Percentiles rank a stretch among this genome's conserved stretches.
These are phyloP conservation scores for Takashimella koratensis DNA, from an alignment of 1,284 basidiomycete species.

Conservation along the genomic window DNA sequence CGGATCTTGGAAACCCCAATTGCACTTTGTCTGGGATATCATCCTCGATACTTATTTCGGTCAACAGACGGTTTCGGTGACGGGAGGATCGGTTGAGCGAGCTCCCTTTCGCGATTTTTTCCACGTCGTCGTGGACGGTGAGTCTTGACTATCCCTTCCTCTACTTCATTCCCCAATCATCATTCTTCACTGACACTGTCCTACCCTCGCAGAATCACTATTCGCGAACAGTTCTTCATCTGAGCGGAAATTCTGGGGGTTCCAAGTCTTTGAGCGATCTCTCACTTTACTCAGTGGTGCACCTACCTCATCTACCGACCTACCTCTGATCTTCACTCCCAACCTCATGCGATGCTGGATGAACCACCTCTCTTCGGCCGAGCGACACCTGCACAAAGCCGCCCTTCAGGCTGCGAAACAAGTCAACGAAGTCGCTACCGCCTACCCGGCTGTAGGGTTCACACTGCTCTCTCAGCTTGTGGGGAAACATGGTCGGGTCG, in stretches of 20 bases:
- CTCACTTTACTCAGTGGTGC: constrained; percentile 63
- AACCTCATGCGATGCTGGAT: constrained; percentile 98
- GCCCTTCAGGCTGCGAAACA: constrained; percentile 73
- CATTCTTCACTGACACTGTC: too few species aligned
- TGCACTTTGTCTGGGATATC: constrained; percentile 88
- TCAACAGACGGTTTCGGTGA: constrained; percentile 12
- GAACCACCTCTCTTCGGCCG: constrained; percentile 82
- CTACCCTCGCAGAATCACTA: constrained; percentile 59
- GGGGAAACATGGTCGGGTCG: constrained; percentile 76
- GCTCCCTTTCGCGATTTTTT: constrained; percentile 87
- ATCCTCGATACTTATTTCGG: constrained; percentile 74
- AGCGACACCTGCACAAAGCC: constrained; percentile 84
- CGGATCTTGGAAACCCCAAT: constrained; percentile 80
- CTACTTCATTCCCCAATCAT: too few species aligned
- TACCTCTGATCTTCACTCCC: constrained; percentile 86
- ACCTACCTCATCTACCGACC: constrained; percentile 50
- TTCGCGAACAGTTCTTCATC: constrained; percentile 79
- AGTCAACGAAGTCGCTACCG: constrained; percentile 69
- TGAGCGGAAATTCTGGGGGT: constrained; percentile 93
- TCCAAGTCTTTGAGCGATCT: constrained; percentile 82
- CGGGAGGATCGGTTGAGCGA: constrained; percentile 49
- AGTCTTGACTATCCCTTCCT: too few species aligned
- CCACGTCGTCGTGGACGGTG: constrained; percentile 81
- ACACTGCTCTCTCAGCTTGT: constrained; percentile 81
- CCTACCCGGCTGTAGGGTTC: constrained; percentile 76